phyloP scores from a whole-genome alignment of 2,329 filamentous ascomycete genomes.

The Hymenoscyphus occultus region DNA sequence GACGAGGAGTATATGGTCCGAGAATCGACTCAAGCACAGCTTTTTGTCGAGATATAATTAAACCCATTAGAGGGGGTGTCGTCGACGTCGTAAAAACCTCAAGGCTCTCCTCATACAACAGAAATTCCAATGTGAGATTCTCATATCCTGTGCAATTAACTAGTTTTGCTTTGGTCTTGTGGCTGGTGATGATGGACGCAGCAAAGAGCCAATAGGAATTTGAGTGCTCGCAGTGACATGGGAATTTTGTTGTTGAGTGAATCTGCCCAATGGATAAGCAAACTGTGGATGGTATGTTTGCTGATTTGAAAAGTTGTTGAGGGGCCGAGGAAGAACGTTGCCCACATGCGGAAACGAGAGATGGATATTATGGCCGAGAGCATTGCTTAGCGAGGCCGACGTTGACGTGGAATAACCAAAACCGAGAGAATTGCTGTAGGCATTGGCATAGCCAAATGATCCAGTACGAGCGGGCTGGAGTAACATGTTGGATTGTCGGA shows the following conservation, averaged over 20 bases:
- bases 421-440: background rate
- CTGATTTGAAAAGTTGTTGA: background rate
- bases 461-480: background rate
- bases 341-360: background rate
- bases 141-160: background rate
- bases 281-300: background rate
- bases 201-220: constrained; percentile 11
- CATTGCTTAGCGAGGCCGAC: background rate
- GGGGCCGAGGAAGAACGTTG: background rate
- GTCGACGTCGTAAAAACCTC: background rate
- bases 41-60: background rate
- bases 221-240: constrained; percentile 8
- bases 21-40: background rate
- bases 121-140: background rate
- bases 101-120: background rate
- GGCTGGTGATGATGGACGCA: constrained; percentile 7
- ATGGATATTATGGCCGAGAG: background rate
- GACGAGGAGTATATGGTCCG: background rate
- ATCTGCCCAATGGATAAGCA: background rate
- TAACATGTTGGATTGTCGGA: background rate
- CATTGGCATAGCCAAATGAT: constrained; percentile 5
- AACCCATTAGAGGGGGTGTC: background rate
- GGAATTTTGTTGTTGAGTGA: background rate
- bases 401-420: background rate
- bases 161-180: background rate